phyloP scores from a whole-genome alignment of 257 asterid genomes.

The Verbena officinalis region DNA sequence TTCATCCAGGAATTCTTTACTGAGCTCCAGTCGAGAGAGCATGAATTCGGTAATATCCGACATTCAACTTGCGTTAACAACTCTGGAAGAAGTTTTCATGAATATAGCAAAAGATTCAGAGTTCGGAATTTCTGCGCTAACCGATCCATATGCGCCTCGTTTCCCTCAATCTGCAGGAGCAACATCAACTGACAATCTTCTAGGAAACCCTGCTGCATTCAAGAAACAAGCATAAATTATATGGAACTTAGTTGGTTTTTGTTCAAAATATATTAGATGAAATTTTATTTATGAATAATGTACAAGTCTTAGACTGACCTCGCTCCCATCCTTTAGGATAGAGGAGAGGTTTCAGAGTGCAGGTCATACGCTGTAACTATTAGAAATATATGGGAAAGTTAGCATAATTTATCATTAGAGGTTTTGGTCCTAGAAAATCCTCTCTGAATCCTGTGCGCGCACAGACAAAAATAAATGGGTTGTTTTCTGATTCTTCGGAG shows the following conservation, averaged over 20 bases:
- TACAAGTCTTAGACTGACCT: too few relatives aligned
- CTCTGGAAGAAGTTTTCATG: constrained; percentile 86
- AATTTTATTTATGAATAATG: too few relatives aligned
- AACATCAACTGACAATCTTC: too few relatives aligned
- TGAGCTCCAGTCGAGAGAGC: constrained; percentile 67
- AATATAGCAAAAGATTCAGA: constrained; percentile 80
- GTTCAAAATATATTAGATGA: too few relatives aligned
- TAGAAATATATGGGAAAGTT: too few relatives aligned
- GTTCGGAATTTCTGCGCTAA: constrained; percentile 65
- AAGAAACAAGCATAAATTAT: too few relatives aligned
- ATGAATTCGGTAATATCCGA: constrained; percentile 70
- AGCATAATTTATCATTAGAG: background rate
- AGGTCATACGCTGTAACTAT: constrained; percentile 32
- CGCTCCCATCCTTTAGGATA: too few relatives aligned
- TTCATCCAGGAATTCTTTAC: constrained; percentile 63
- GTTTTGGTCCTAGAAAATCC: background rate
- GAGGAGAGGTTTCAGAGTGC: too few relatives aligned
- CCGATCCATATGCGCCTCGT: constrained; percentile 60
- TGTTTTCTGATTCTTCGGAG: too few relatives aligned
- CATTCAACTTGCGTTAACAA: constrained; percentile 84
- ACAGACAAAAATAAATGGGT: background rate
- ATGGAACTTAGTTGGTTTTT: too few relatives aligned
- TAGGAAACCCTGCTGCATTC: too few relatives aligned
- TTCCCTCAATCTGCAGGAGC: constrained; percentile 37
- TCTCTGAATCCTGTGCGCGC: background rate